Evolutionary conservation across 106 monocot species (phyloP).

Genomic region (Acorus calamus): DNA sequence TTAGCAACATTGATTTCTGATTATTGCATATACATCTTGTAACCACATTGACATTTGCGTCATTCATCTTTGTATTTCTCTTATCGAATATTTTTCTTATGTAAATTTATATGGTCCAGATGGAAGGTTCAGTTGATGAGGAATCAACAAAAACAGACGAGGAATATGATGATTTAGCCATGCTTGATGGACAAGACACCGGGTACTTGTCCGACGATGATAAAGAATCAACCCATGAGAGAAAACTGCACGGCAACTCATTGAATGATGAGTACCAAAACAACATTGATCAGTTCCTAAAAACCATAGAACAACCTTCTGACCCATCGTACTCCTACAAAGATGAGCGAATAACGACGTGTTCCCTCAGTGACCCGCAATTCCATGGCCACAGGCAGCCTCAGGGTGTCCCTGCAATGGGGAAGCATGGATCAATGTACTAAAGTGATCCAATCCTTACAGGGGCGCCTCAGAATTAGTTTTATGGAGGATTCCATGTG

Average conservation of each 20-base stretch:
- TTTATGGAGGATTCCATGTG: background rate
- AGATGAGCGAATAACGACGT: background rate
- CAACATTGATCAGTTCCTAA: background rate
- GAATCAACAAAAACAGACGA: conserved; percentile 44
- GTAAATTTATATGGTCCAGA: conserved; percentile 1
- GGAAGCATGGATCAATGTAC: background rate
- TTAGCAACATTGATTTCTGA: background rate
- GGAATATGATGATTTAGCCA: conserved; percentile 45
- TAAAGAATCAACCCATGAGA: background rate
- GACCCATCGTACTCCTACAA: background rate
- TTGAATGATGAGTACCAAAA: background rate
- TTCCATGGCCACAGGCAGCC: background rate
- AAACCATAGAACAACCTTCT: background rate
- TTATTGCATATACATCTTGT: background rate
- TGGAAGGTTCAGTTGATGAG: conserved; percentile 55
- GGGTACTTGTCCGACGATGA: conserved; percentile 34
- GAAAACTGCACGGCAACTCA: background rate
- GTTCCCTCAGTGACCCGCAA: background rate
- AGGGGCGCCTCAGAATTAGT: background rate
- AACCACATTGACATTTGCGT: background rate
- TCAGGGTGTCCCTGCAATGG: background rate
- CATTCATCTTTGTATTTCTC: background rate
- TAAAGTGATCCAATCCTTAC: background rate
- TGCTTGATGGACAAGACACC: conserved; percentile 27
- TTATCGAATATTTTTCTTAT: background rate